These are phyloP conservation scores for Combretum micranthum DNA, from an alignment of 345 rosid species.

Conservation along the genomic window DNA sequence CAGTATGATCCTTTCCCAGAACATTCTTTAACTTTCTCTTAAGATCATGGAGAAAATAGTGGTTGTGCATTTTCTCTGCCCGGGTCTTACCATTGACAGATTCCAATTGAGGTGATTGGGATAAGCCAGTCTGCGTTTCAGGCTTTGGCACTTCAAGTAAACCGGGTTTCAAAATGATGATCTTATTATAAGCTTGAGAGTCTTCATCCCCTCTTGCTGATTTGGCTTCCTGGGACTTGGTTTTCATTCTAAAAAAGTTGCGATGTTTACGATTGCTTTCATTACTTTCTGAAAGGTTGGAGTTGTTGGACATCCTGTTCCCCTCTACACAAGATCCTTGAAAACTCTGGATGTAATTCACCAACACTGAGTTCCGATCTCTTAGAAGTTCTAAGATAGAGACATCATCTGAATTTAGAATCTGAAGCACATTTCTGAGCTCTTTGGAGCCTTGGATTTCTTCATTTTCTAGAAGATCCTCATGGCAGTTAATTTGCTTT, in stretches of 20 bases:
- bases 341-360: conserved; percentile 34
- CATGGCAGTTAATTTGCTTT: conserved; percentile 49
- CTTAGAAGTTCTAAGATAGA: conserved; percentile 53
- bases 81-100: conserved; percentile 2
- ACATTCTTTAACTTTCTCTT: conserved; percentile 61
- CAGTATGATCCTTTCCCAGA: conserved; percentile 58
- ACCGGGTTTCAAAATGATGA: conserved; percentile 75
- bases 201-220: conserved; percentile 21
- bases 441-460: conserved; percentile 46
- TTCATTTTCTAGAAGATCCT: conserved; percentile 32
- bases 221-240: conserved; percentile 33
- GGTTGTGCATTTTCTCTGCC: conserved; percentile 29
- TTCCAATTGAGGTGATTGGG: conserved; percentile 17
- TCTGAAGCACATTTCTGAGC: conserved; percentile 62
- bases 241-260: conserved; percentile 44
- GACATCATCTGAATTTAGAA: conserved; percentile 71
- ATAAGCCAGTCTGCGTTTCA: conserved; percentile 27
- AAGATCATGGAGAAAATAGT: conserved; percentile 3
- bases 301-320: conserved; percentile 18
- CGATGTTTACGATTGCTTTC: conserved; percentile 31
- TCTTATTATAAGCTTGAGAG: conserved; percentile 47
- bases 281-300: neutral
- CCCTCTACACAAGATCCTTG: conserved; percentile 32
- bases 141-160: conserved; percentile 27
- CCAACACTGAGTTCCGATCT: conserved; percentile 56